phyloP scores from a whole-genome alignment of 805 yeast genomes.

The Lipomyces starkeyi region DNA sequence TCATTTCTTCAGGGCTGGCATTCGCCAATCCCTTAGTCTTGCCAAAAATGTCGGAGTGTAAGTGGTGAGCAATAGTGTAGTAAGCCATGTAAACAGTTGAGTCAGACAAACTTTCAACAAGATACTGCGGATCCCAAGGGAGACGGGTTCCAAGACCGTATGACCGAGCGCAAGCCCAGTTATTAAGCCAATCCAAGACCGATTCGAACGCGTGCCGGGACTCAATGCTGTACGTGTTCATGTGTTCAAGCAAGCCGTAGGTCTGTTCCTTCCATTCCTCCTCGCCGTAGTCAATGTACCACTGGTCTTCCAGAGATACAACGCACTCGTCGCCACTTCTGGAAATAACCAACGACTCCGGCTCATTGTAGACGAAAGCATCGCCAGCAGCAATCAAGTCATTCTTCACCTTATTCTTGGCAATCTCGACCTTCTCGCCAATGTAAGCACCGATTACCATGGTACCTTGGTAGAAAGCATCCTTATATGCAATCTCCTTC shows the following conservation, averaged over 20 bases:
- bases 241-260: slow-evolving; percentile 70
- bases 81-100: slow-evolving; percentile 95
- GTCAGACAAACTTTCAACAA: slow-evolving; percentile 94
- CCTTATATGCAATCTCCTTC: slow-evolving; percentile 93
- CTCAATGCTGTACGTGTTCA: slow-evolving; percentile 83
- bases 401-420: slow-evolving; percentile 83
- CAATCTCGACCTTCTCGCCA: slow-evolving; percentile 89
- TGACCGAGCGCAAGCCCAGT: slow-evolving; percentile 98
- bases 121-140: slow-evolving; percentile 95
- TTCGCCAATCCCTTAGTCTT: slow-evolving; percentile 70
- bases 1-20: slow-evolving; percentile 82
- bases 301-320: slow-evolving; percentile 96
- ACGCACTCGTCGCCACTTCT: slow-evolving; percentile 97
- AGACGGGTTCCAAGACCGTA: slow-evolving; percentile 93
- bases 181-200: slow-evolving; percentile 92
- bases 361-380: slow-evolving; percentile 92
- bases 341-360: slow-evolving; percentile 86
- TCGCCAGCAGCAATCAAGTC: slow-evolving; percentile 78
- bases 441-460: slow-evolving; percentile 80
- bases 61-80: slow-evolving; percentile 85
- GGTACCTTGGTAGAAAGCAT: slow-evolving; percentile 90
- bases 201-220: slow-evolving; percentile 91
- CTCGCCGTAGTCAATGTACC: slow-evolving; percentile 98
- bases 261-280: slow-evolving; percentile 84
- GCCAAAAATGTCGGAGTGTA: slow-evolving; percentile 89